Evolutionary conservation across 176 grass and related monocot species (phyloP).

Genomic region (Areca catechu): DNA sequence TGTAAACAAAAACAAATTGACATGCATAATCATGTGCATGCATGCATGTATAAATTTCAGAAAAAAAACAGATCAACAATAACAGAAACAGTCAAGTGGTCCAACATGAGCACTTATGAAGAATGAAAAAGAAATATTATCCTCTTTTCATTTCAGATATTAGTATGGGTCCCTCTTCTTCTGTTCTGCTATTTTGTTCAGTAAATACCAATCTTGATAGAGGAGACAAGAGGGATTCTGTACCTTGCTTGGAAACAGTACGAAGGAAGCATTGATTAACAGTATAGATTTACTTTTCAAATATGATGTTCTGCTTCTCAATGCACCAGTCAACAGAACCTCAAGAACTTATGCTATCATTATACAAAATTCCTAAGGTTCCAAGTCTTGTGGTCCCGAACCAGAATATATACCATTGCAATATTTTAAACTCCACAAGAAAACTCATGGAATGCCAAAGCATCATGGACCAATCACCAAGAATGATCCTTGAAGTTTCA

Average conservation of each 20-base stretch:
- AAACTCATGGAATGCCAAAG: too few species aligned
- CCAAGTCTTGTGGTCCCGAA: constrained; percentile 1
- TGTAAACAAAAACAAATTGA: too few species aligned
- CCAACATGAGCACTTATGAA: too few species aligned
- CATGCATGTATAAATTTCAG: too few species aligned
- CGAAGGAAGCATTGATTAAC: constrained; percentile 35
- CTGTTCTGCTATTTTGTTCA: constrained; percentile 38
- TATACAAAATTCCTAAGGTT: constrained; percentile 16
- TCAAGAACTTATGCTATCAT: constrained; percentile 4
- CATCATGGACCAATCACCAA: not conserved
- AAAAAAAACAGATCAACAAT: too few species aligned
- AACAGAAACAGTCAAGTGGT: too few species aligned
- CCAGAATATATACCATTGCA: not conserved
- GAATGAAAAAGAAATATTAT: too few species aligned
- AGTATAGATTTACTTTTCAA: constrained; percentile 36
- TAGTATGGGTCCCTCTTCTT: not conserved
- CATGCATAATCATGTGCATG: too few species aligned
- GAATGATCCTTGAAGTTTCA: not conserved
- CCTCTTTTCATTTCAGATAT: too few species aligned
- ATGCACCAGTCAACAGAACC: constrained; percentile 24
- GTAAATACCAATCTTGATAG: constrained; percentile 86
- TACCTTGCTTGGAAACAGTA: constrained; percentile 53
- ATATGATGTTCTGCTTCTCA: constrained; percentile 23
- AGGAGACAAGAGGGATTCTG: constrained; percentile 53
- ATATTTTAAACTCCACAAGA: too few species aligned